phyloP scores from a whole-genome alignment of 2,329 filamentous ascomycete genomes.

The Scleromitrula shiraiana region DNA sequence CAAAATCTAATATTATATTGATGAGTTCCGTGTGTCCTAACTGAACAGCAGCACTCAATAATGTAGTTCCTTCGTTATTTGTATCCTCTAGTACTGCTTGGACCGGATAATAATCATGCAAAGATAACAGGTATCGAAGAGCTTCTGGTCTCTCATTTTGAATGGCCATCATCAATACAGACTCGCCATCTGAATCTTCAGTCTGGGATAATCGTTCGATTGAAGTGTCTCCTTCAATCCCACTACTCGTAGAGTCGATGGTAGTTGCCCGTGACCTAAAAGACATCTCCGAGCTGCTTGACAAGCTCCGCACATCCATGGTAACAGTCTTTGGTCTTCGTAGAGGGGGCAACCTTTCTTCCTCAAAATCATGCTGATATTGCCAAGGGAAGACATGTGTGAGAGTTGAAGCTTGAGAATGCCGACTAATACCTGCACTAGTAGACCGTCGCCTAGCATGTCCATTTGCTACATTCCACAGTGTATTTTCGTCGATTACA shows the following conservation, averaged over 20 bases:
- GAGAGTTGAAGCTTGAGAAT: conserved; percentile 37
- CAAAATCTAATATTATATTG: conserved; percentile 63
- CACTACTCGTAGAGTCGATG: conserved; percentile 63
- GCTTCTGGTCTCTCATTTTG: conserved; percentile 62
- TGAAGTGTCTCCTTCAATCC: conserved; percentile 78
- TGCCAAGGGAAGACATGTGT: conserved; percentile 92
- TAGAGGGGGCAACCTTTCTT: conserved; percentile 29
- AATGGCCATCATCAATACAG: conserved; percentile 79
- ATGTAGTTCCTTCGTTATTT: conserved; percentile 82
- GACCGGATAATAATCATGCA: conserved; percentile 68
- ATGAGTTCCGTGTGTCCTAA: conserved; percentile 69
- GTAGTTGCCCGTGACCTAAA: conserved; percentile 74
- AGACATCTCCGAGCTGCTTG: conserved; percentile 76
- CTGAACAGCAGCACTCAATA: conserved; percentile 86
- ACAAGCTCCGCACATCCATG: conserved; percentile 84
- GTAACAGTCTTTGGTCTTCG: conserved; percentile 54
- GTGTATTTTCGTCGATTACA: conserved; percentile 37
- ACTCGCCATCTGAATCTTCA: conserved; percentile 65
- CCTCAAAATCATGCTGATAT: conserved; percentile 40
- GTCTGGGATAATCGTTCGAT: conserved; percentile 71
- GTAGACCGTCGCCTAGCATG: conserved; percentile 20
- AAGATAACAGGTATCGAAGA: conserved; percentile 70
- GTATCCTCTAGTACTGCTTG: conserved; percentile 69
- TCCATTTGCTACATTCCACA: conserved; percentile 22
- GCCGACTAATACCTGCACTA: conserved; percentile 13